Base-by-base conservation (phyloP, 2,329 filamentous ascomycete species). In the Bisporella sp. region DNA sequence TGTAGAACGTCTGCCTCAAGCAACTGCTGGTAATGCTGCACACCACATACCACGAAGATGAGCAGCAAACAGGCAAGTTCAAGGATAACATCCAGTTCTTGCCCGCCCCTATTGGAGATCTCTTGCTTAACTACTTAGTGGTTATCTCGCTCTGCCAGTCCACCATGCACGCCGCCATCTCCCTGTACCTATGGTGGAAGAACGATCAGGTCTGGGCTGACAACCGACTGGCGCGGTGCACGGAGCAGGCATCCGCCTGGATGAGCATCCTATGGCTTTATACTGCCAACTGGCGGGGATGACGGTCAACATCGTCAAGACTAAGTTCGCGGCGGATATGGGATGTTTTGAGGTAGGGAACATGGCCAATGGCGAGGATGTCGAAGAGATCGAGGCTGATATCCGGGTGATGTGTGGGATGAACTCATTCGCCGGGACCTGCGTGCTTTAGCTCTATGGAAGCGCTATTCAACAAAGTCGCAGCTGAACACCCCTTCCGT, bases 41-140 rank as follows among this genome's bases (percentile, higher is more conserved):
- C 46, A 49, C 37, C 4, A 11, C 47, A 11, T 58, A 58, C 29
- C 32, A 54, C n/a, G 57, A 58, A 31, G 49, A 47, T 32, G 7
- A 57, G 49, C 29, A 21, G 21, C 3, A 21, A 21, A 21, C 21
- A 21, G 21, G 21, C 21, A 21, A 21, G 21, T 21, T 21, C 32
- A 57, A 57, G 42, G 48, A 57, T 33, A 57, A 57, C 32, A 53
- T 58, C 7, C 31, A 35, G 8, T 58, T 54, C 47, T 33, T 58
- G 8, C 48, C 28, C 30, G 46, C 37, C 30, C 32, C 52, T 2
- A 54, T 57, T 48, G 7, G 48, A 28, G 44, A 58, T 41, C 41
- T 58, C 1, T 12, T 58, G 6, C 42, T 58, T 12, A 5, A 11
- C 2, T 58, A 57, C 42, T 39, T 57, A 12, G 44, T 28, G 31